Conservation (phyloP, 2,329 filamentous ascomycete genomes). For the Nigrograna mackinnonii region DNA sequence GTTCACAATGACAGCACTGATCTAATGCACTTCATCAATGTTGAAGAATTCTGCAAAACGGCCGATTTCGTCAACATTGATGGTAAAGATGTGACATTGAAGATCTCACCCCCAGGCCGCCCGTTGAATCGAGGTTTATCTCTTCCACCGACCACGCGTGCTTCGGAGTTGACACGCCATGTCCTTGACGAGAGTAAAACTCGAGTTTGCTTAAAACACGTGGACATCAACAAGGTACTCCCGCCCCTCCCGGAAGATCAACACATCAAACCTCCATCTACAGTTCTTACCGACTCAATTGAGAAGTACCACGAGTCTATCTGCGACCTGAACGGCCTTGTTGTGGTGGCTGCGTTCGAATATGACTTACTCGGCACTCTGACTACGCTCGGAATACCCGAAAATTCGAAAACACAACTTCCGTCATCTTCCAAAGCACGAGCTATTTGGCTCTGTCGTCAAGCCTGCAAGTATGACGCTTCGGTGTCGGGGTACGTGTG, state of each 20-base stretch:
- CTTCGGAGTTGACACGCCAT: slow-evolving; percentile 9
- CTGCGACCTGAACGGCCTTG: slow-evolving; percentile 11
- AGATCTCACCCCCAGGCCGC: slow-evolving; percentile 3
- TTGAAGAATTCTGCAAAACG: slow-evolving; percentile 5
- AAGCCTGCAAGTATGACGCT: too few relatives aligned
- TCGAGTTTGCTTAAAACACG: slow-evolving; percentile 6
- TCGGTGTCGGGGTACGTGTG: too few relatives aligned
- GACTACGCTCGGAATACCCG: slow-evolving; percentile 5
- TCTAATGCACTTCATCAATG: slow-evolving; percentile 7
- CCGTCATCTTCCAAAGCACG: too few relatives aligned
- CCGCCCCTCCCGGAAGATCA: slow-evolving; percentile 5
- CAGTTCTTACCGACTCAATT: slow-evolving; percentile 8
- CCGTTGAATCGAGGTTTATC: slow-evolving; percentile 1
- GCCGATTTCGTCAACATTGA: slow-evolving; percentile 3
- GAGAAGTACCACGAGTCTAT: slow-evolving; percentile 11
- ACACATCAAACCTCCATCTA: slow-evolving; percentile 8
- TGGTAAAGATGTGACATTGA: background rate
- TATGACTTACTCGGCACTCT: slow-evolving; percentile 9
- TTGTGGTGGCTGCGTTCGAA: slow-evolving; percentile 11
- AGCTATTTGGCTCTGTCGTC: too few relatives aligned
- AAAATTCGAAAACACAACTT: too few relatives aligned
- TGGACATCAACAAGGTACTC: slow-evolving; percentile 4
- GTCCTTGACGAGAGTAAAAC: slow-evolving; percentile 5
- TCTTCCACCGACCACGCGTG: slow-evolving; percentile 4
- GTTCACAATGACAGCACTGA: slow-evolving; percentile 3